Evolutionary conservation across 176 grass and related monocot species (phyloP), one percentile per base, ranked within the genome.

Genomic region (sorghum (Sorghum bicolor)): DNA sequence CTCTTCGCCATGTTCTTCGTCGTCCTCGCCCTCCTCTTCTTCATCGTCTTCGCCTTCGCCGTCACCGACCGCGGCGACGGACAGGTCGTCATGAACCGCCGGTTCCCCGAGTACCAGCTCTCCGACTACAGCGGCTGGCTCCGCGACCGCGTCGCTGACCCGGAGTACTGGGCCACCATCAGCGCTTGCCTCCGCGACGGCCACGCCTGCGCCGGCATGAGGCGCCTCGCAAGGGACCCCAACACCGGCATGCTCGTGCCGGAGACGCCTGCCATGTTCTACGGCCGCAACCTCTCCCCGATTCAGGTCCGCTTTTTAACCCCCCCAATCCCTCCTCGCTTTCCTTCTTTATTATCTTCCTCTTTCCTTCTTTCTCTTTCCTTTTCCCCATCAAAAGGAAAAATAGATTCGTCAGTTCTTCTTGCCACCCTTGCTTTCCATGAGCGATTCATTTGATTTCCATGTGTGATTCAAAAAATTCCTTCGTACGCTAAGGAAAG

Each of bases 1-100:
- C 91, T 99, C 86, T 94, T 99, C 79, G 91, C 81, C 89, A 99
- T 99, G 96, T 96, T 99, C 93, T 90, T 99, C 89, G 63, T 99
- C 68, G 75, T 99, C 83, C 22, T 90, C 69, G 96, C 89, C 2
- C 96, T 99, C 3, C 85, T 99, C 85, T 90, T 95, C 86, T 99
- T 99, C 93, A 86, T 99, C 83, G 86, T 99, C 82, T 99, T 99
- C 77, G 96, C 96, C 61, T 99, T 87, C 86, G 93, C 91, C 75
- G 96, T 99, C 88, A 99, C 96, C 50, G 96, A 99, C 77, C 91
- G 86, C 24, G 96, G 96, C 12, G 55, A 87, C 8, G 96, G 96
- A 0, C 83, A 99, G 85, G 96, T 99, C 14, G 89, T 99, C 41
- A 88, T 99, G 78, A 83, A 90, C 83, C 80, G 93, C 1, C 3